Conservation (phyloP, 2,329 filamentous ascomycete genomes). For the Trichoderma sp. region DNA sequence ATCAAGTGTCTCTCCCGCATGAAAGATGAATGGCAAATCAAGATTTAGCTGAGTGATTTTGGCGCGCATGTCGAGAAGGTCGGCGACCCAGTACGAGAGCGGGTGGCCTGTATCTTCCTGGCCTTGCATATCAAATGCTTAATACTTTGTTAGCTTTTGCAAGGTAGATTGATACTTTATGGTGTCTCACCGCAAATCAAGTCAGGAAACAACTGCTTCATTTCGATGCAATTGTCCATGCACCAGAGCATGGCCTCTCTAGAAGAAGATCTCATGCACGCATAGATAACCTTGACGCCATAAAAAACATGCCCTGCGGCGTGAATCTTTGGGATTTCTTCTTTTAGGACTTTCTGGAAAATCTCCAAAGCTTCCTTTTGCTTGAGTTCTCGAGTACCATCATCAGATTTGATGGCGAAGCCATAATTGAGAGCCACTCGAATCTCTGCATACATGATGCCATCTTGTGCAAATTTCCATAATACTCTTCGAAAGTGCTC, state of each 20-base stretch:
- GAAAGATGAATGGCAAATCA: conserved; percentile 91
- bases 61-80: conserved; percentile 91
- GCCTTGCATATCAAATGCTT: conserved; percentile 86
- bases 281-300: conserved; percentile 85
- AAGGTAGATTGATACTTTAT: not conserved
- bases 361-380: conserved; percentile 8
- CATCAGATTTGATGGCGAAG: conserved; percentile 9
- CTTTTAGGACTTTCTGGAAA: conserved; percentile 61
- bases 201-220: conserved; percentile 76
- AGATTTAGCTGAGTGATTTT: conserved; percentile 77
- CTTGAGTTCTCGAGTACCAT: conserved; percentile 2
- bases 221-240: conserved; percentile 85
- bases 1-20: conserved; percentile 85
- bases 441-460: conserved; percentile 18
- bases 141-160: conserved; percentile 39
- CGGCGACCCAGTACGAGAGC: conserved; percentile 73
- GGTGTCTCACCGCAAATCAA: conserved; percentile 53
- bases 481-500: conserved; percentile 7
- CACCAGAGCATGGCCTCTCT: conserved; percentile 32
- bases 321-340: conserved; percentile 79
- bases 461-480: conserved; percentile 14
- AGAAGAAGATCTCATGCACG: conserved; percentile 59
- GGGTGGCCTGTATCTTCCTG: conserved; percentile 78
- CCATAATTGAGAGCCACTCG: conserved; percentile 13
- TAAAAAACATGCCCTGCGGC: conserved; percentile 76